A percentile compares a stretch with the other conserved stretches of the same genome.
Conservation (phyloP, 2,329 filamentous ascomycete species). For the Aspergillus versicolor region DNA sequence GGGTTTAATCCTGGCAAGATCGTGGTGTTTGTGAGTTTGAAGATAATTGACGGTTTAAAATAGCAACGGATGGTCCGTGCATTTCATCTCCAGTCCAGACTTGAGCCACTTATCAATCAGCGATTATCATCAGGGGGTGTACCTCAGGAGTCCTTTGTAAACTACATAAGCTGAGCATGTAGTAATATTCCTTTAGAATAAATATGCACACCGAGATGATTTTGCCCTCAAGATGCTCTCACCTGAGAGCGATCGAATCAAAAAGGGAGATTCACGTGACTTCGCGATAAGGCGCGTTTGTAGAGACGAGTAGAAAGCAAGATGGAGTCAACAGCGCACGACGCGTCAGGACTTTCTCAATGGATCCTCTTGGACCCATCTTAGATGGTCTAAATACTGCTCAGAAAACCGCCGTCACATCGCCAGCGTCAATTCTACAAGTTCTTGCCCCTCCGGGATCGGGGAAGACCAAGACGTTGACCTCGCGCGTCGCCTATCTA, state of each 20-base stretch:
- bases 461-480: constrained; percentile 94
- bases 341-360: constrained; percentile 26
- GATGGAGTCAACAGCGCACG: neutral
- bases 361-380: constrained; percentile 48
- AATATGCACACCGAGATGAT: no score
- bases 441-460: constrained; percentile 65
- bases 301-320: neutral
- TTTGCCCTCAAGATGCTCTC: no score
- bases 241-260: neutral
- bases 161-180: no score
- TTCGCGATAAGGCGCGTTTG: constrained; percentile 12
- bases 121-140: neutral
- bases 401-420: constrained; percentile 65
- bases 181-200: no score
- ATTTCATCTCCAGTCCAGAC: neutral
- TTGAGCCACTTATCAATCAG: constrained; percentile 3
- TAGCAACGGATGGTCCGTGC: constrained; percentile 6
- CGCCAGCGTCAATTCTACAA: constrained; percentile 58
- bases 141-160: no score
- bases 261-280: constrained; percentile 7
- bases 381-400: constrained; percentile 64
- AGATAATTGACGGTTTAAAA: constrained; percentile 4
- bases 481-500: constrained; percentile 86
- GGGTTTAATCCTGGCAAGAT: neutral
- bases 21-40: neutral